phyloP scores from a whole-genome alignment of 2,329 filamentous ascomycete species.

The Blastomyces parvus region DNA sequence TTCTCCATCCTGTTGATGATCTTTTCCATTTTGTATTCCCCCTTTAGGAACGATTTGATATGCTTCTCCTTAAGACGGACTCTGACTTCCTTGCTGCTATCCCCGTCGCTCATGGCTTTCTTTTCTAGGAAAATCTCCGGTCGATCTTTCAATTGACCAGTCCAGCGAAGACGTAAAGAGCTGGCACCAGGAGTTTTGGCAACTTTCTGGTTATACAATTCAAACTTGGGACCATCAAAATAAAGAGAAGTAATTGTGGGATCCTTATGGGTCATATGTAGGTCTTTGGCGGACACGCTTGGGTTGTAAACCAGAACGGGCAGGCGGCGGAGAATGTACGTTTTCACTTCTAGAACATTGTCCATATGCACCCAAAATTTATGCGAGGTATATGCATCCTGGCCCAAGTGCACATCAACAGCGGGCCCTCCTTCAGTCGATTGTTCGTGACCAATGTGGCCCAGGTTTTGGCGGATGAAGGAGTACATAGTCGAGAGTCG shows the following conservation, averaged over 20 bases:
- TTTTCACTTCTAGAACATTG: constrained; percentile 95
- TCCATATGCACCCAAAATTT: constrained; percentile 98
- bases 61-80: constrained; percentile 93
- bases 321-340: constrained; percentile 79
- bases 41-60: constrained; percentile 73
- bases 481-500: constrained; percentile 90
- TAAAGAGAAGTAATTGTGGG: constrained; percentile 92
- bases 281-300: constrained; percentile 63
- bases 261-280: constrained; percentile 66
- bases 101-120: constrained; percentile 70
- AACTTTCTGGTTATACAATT: constrained; percentile 78
- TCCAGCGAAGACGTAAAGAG: constrained; percentile 84
- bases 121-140: constrained; percentile 82
- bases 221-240: constrained; percentile 81
- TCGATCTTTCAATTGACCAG: constrained; percentile 67
- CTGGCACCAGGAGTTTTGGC: constrained; percentile 64
- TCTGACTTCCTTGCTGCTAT: constrained; percentile 66
- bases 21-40: constrained; percentile 88
- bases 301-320: constrained; percentile 91
- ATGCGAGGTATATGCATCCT: constrained; percentile 69
- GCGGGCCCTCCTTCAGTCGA: constrained; percentile 38
- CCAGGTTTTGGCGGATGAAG: constrained; percentile 73
- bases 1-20: constrained; percentile 69
- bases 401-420: constrained; percentile 39
- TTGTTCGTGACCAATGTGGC: constrained; percentile 37